Evolutionary conservation across 176 grass and related monocot genomes (phyloP).

Genomic region (Saccharum spontaneum): DNA sequence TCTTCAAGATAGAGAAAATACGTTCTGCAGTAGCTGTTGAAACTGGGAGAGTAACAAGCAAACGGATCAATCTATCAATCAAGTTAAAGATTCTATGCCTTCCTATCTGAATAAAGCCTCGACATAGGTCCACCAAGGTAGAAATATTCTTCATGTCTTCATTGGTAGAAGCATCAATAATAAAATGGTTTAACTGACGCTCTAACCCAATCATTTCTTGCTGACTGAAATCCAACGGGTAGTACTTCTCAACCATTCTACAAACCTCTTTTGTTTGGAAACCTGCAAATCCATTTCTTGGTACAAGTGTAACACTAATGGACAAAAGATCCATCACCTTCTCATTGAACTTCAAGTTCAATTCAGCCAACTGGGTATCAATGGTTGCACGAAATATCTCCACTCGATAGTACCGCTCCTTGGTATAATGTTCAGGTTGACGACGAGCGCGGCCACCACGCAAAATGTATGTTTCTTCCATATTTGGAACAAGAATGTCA

Average conservation of each 20-base stretch:
- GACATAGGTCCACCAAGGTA: too few species aligned
- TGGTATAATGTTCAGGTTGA: background rate
- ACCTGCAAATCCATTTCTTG: background rate
- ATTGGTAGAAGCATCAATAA: too few species aligned
- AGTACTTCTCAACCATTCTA: background rate
- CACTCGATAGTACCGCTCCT: background rate
- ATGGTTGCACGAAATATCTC: background rate
- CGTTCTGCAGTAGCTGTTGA: too few species aligned
- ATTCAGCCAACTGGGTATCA: background rate
- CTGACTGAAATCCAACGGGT: background rate
- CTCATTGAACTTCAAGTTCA: background rate
- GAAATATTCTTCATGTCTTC: too few species aligned
- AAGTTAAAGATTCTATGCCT: too few species aligned
- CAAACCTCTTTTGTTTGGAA: background rate
- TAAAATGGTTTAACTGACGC: too few species aligned
- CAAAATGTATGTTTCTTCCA: slow-evolving; percentile 2
- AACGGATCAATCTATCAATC: too few species aligned
- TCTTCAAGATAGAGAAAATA: too few species aligned
- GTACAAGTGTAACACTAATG: background rate
- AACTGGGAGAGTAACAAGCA: too few species aligned
- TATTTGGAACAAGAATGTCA: background rate
- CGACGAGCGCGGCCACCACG: background rate
- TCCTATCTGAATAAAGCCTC: accelerated
- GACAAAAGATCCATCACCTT: background rate
- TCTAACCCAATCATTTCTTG: background rate